Percentiles rank a stretch among this genome's conserved stretches.
Evolutionary conservation across 2,329 filamentous ascomycete genomes (phyloP).

Genomic region (Chaetothyriales sp.): DNA sequence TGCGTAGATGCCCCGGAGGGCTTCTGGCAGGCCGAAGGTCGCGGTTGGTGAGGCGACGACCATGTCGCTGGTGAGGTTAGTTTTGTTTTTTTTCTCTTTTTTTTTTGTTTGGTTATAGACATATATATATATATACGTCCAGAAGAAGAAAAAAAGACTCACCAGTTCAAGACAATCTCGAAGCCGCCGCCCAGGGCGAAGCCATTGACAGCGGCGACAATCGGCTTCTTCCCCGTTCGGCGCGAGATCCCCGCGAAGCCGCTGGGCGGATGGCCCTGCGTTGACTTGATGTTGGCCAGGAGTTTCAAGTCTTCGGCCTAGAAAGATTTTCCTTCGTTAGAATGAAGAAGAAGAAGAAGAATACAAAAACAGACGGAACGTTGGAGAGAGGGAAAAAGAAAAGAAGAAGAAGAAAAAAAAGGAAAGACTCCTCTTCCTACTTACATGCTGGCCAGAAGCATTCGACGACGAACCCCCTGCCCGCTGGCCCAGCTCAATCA

Average conservation of each 20-base stretch:
- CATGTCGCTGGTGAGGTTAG: conserved; percentile 50
- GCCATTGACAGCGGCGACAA: conserved; percentile 64
- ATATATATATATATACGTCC: too few relatives aligned
- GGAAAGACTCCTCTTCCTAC: neutral
- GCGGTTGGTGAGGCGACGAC: conserved; percentile 45
- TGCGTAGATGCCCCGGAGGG: conserved; percentile 54
- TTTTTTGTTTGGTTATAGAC: too few relatives aligned
- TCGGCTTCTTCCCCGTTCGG: conserved; percentile 54
- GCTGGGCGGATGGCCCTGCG: conserved; percentile 18
- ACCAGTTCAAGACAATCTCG: conserved; percentile 41
- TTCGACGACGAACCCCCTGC: neutral
- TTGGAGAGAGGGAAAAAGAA: neutral
- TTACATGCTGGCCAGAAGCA: neutral
- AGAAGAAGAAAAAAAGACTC: too few relatives aligned
- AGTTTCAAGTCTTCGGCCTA: neutral
- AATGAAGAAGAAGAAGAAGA: too few relatives aligned
- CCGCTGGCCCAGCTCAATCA: conserved; percentile 26
- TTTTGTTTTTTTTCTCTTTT: too few relatives aligned
- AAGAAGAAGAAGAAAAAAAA: neutral
- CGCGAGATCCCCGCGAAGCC: conserved; percentile 36
- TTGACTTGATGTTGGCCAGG: conserved; percentile 2
- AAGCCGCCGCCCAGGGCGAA: conserved; percentile 60
- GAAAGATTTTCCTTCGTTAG: too few relatives aligned
- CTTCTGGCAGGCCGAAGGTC: conserved; percentile 55
- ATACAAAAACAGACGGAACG: too few relatives aligned